These are phyloP conservation scores for Stylonectria norvegica DNA, from an alignment of 2,329 filamentous ascomycete genomes.

Conservation along the genomic window DNA sequence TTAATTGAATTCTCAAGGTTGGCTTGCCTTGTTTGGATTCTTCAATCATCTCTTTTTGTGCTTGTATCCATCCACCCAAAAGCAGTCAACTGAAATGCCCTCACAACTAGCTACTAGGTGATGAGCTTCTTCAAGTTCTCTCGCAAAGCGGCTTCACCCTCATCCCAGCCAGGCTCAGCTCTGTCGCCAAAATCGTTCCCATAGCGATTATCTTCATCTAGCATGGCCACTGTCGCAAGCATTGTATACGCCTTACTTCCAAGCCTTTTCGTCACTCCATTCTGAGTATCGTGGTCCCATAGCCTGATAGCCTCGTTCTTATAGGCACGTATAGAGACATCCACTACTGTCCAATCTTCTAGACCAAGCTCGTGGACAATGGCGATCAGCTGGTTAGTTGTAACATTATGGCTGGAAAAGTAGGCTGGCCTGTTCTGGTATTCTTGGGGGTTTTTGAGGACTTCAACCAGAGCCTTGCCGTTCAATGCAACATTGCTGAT, in stretches of 20 bases:
- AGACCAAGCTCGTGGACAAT: slow-evolving; percentile 1
- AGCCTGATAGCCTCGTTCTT: slow-evolving; percentile 1
- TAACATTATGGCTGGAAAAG: slow-evolving; percentile 10
- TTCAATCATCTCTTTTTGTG: no score
- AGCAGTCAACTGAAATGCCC: no score
- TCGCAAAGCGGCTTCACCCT: neutral
- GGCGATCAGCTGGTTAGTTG: slow-evolving; percentile 5
- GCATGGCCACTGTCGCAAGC: slow-evolving; percentile 4
- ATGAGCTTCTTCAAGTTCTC: neutral
- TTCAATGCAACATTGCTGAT: slow-evolving; percentile 9
- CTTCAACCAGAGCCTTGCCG: slow-evolving; percentile 7
- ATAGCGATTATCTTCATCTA: slow-evolving; percentile 9
- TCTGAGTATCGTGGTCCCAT: slow-evolving; percentile 8
- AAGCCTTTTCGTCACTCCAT: slow-evolving; percentile 7
- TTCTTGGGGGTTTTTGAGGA: slow-evolving; percentile 3
- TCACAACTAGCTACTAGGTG: no score
- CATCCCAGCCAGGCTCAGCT: neutral
- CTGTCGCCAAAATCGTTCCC: slow-evolving; percentile 7
- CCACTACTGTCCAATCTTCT: slow-evolving; percentile 2
- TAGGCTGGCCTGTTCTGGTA: slow-evolving; percentile 10
- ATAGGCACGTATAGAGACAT: neutral
- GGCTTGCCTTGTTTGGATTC: no score
- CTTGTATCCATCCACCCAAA: no score
- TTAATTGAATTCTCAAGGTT: no score
- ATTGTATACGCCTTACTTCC: slow-evolving; percentile 4